Base-by-base conservation (phyloP, 1,139 yeast genomes). In the Spencermartinsiella ligniputridi region DNA sequence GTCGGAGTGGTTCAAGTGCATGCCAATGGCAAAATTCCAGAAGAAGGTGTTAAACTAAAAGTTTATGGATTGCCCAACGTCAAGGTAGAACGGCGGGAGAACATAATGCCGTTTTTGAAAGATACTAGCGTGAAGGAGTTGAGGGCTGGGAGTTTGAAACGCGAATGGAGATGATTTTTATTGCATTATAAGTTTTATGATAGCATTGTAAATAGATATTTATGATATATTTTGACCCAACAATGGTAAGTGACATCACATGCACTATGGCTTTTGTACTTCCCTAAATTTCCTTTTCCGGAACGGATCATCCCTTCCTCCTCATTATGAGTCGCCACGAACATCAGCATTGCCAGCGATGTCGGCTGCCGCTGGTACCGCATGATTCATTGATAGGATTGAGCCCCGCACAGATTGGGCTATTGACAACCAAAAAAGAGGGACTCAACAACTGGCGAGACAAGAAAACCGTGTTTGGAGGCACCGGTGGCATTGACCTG, bases 1-100 rank as follows among this genome's bases (percentile, higher is more conserved):
- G 59, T 83, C 13, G 96, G 96, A 0, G 79, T 76, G 51, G 53
- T 87, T 1, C 79, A 81, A 43, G 60, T 87, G 30, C 75, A 74
- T 19, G 81, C 88, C 1, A 79, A 84, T 0, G 92, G 95, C 1
- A 58, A 53, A n/a, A 66, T 71, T 41, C 61, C 64, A 2, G 64
- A 52, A 22, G 63, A 59, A 5, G 72, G 74, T 3, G 63, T 69
- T 16, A 63, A 61, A 38, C 73, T 62, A 8, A 52, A 70, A 48
- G 68, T 79, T 1, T 75, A 74, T 69, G 73, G 72, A 0, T 76
- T 81, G 1, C 57, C 64, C 18, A 81, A 78, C 1, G 64, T 76
- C 2, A 52, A 55, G 16, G 51, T 64, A 11, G 51, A 45, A 13
- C 61, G 67, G 54, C 67, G 54, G 53, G 58, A 51, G 48, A 65